A percentile compares a stretch with the other conserved stretches of the same genome.
These are phyloP conservation scores for Trichosporon sp. DNA, from an alignment of 1,284 basidiomycete species.

Conservation along the genomic window DNA sequence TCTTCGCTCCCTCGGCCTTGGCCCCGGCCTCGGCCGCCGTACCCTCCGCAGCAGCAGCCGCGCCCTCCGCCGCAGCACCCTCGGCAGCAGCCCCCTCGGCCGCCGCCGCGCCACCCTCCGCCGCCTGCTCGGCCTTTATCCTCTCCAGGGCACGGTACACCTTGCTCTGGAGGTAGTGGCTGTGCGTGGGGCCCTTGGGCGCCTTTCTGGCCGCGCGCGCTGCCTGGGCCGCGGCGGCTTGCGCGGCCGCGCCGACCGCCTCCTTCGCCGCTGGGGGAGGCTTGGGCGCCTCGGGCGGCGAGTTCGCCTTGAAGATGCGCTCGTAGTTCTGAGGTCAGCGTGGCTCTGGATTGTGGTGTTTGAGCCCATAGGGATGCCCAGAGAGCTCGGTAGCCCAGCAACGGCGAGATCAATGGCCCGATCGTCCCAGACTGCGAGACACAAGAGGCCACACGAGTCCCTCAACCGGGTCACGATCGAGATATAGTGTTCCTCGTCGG, in stretches of 20 bases:
- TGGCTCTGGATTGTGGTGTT: no score
- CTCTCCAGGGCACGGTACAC: conserved; percentile 89
- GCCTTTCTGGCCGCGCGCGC: conserved; percentile 15
- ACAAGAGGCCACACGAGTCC: no score
- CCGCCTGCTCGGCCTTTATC: conserved; percentile 53
- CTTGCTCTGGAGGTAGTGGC: conserved; percentile 94
- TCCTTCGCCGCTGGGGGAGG: conserved; percentile 27
- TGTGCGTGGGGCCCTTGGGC: conserved; percentile 51
- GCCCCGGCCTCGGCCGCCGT: not conserved
- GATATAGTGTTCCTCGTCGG: no score
- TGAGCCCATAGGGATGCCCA: no score
- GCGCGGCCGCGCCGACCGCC: conserved; percentile 19
- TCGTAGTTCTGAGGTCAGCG: conserved; percentile 69
- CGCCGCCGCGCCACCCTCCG: conserved; percentile 5
- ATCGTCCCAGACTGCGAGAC: no score
- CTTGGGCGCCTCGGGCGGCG: conserved; percentile 57
- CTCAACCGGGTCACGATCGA: no score
- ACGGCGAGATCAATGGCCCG: no score
- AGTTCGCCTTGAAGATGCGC: conserved; percentile 82
- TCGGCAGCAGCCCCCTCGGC: conserved; percentile 18
- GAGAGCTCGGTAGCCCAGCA: no score
- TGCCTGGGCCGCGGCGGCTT: not conserved
- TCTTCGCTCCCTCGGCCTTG: conserved; percentile 1
- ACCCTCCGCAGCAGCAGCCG: conserved; percentile 13
- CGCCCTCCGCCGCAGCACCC: conserved; percentile 16